Evolutionary conservation across 1,284 basidiomycete species (phyloP), one percentile per base, ranked within the genome.

Genomic region (Termitomyces sp.): DNA sequence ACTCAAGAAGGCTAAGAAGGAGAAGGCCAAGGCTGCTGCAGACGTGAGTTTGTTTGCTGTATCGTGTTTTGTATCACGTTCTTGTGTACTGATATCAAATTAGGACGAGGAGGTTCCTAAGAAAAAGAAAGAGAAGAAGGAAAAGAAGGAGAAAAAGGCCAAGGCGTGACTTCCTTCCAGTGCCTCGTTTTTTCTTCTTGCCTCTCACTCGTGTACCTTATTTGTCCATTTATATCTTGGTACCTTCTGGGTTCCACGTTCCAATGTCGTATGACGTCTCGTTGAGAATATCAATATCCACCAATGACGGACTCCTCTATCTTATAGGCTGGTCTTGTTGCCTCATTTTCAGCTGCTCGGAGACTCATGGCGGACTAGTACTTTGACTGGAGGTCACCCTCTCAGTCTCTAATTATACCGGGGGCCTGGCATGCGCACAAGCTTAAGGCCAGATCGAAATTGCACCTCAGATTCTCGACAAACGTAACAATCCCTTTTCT

Each of bases 1-100:
- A 28, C 70, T 86, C 66, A 91, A 88, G 72, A 88, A 86, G 71
- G 81, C 81, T 45, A 81, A 85, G 72, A 89, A 89, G 72, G 76
- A 79, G 67, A 72, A 78, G 58, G 73, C 70, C 9, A 77, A 79
- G 64, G 75, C 69, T 38, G 70, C 60, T 21, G 68, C 64, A 44
- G 71, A 72, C 57, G 77, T 73, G 48, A 53, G 68, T 41, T 44
- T 50, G 28, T 24, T 37, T 53, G 33, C 9, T 58, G 18, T 43
- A 10, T 24, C 53, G 39, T n/a, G n/a, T 34, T 33, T 30, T 21
- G 35, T 28, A 31, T 21, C 7, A 16, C 10, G n/a, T 41, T 35
- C 26, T 3, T 49, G 16, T 46, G 42, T 38, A 37, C 46, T 56
- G 40, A 38, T 8, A 26, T 55, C 33, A 49, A 31, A 21, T 38